Evolutionary conservation across 1,284 basidiomycete genomes (phyloP).

Genomic region (Apiotrichum laibachii): DNA sequence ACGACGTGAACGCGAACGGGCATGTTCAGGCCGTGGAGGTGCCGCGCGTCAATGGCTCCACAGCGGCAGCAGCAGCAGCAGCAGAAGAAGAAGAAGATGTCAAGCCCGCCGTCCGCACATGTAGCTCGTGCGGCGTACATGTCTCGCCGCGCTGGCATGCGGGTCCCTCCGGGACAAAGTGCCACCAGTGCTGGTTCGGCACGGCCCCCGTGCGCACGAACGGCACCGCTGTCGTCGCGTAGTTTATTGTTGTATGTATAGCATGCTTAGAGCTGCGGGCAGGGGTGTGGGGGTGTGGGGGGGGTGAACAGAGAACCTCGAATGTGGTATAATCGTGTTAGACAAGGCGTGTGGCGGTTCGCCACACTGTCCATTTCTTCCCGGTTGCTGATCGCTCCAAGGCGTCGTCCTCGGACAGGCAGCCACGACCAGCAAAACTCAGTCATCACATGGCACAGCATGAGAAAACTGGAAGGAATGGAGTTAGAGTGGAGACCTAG

Average conservation of each 20-base stretch:
- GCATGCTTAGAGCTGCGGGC: background rate
- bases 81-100: background rate
- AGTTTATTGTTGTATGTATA: background rate
- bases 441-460: too few species aligned
- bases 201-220: background rate
- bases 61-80: background rate
- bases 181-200: conserved; percentile 27
- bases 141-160: conserved; percentile 46
- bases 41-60: background rate
- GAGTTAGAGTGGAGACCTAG: too few species aligned
- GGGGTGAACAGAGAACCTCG: too few species aligned
- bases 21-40: background rate
- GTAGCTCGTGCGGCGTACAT: conserved; percentile 36
- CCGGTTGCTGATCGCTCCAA: too few species aligned
- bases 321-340: too few species aligned
- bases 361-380: too few species aligned
- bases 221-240: background rate
- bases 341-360: too few species aligned
- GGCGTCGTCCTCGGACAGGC: too few species aligned
- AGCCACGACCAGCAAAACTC: too few species aligned
- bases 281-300: too few species aligned
- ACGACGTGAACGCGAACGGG: background rate
- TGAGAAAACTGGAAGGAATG: too few species aligned
- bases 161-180: conserved; percentile 3
- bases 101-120: conserved; percentile 11